Evolutionary conservation across 2,329 filamentous ascomycete genomes (phyloP), one percentile per base, ranked within the genome.

Genomic region (Orbilia brochopaga): DNA sequence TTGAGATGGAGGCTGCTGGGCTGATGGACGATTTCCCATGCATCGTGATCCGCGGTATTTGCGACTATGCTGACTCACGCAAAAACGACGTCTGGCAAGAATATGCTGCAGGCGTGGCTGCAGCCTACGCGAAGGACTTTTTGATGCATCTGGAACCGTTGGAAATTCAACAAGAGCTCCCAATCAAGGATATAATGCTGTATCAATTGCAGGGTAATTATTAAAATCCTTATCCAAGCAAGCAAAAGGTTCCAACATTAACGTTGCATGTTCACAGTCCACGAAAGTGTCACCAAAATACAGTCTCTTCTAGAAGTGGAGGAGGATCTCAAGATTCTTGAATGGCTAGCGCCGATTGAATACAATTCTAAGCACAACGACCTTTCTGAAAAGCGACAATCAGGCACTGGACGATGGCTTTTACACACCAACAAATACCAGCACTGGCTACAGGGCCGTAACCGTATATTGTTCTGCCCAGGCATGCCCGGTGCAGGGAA

Each of bases 391-490:
- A 73, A 75, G 6, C 77, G 78, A 37, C 79, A 83, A 51, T 13
- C 65, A 15, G 79, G 78, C 4, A 84, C 83, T 1, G 80, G 82
- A 0, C 64, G 79, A 55, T 85, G 83, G 83, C 76, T 85, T 2
- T 74, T 85, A 0, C 73, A 80, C 1, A 81, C 81, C 0, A 2
- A 8, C 0, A 77, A 80, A 35, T 83, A 78, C 66, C 23, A 59
- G 6, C 27, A 24, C 1, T 83, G 80, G 81, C 6, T 79, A 0
- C 13, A 8, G 4, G n/a, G 6, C 1, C 24, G 52, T 11, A 27
- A 27, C 5, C 62, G 37, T 4, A 56, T 21, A 1, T 24, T 69
- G 13, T 69, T 63, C 15, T 62, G 58, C 13, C 58, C 32, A 5
- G 65, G 65, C 7, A 63, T 63, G 2, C 17, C 44, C 5, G 15